phyloP scores from a whole-genome alignment of 176 grass and related monocot species.

The Chloris gayana region DNA sequence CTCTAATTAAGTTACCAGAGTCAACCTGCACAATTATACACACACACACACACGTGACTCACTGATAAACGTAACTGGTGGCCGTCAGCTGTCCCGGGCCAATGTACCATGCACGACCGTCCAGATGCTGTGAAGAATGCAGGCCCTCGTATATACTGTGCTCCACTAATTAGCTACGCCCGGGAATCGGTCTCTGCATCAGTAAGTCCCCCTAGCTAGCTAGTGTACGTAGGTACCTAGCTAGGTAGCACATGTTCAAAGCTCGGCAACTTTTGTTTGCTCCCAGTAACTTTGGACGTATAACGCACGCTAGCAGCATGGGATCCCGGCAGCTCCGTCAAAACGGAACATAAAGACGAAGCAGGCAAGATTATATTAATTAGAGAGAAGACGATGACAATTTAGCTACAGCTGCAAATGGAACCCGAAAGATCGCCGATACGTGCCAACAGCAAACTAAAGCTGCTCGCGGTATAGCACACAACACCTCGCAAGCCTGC shows the following conservation, averaged over 20 bases:
- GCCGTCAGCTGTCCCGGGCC: conserved; percentile 29
- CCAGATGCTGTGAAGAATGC: neutral
- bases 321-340: neutral
- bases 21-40: too few relatives aligned
- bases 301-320: neutral
- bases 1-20: too few relatives aligned
- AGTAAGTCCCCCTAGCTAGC: neutral
- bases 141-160: neutral
- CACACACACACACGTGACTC: too few relatives aligned
- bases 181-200: conserved; percentile 1
- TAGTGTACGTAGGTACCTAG: too few relatives aligned
- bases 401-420: too few relatives aligned
- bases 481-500: neutral
- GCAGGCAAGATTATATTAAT: too few relatives aligned
- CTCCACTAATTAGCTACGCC: neutral
- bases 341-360: neutral
- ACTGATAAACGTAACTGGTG: conserved; percentile 37
- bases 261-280: neutral
- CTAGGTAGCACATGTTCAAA: conserved; percentile 20
- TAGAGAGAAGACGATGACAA: neutral
- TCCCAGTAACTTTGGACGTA: neutral
- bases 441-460: too few relatives aligned
- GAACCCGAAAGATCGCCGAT: too few relatives aligned
- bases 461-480: too few relatives aligned
- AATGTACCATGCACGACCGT: too few relatives aligned